phyloP scores from a whole-genome alignment of 2,329 filamentous ascomycete species.

The Penicillium palitans region DNA sequence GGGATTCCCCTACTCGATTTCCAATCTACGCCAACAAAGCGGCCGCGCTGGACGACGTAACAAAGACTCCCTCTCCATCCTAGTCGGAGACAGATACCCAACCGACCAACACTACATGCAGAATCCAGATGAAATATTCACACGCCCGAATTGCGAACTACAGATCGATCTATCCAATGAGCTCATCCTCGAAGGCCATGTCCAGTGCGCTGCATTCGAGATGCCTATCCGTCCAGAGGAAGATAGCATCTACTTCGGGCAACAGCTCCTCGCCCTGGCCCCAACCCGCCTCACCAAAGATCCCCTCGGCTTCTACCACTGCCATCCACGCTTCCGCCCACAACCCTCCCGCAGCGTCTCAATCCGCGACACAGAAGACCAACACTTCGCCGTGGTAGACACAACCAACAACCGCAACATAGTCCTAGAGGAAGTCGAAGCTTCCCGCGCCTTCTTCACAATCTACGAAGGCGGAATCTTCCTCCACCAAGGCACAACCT shows the following conservation, averaged over 20 bases:
- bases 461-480: slow-evolving; percentile 97
- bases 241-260: slow-evolving; percentile 77
- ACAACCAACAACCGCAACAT: slow-evolving; percentile 75
- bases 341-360: slow-evolving; percentile 78
- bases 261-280: slow-evolving; percentile 69
- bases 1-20: slow-evolving; percentile 93
- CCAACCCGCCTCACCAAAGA: slow-evolving; percentile 72
- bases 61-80: slow-evolving; percentile 85
- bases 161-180: slow-evolving; percentile 92
- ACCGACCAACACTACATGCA: slow-evolving; percentile 97
- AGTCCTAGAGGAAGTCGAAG: slow-evolving; percentile 93
- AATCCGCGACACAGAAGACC: slow-evolving; percentile 85
- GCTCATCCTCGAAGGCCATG: slow-evolving; percentile 85
- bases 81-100: slow-evolving; percentile 85
- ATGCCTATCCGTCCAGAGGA: slow-evolving; percentile 82
- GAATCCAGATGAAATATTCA: slow-evolving; percentile 89
- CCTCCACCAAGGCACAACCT: slow-evolving; percentile 90
- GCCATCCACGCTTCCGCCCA: slow-evolving; percentile 83
- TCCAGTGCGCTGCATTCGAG: slow-evolving; percentile 93
- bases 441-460: slow-evolving; percentile 90
- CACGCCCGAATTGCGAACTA: slow-evolving; percentile 81
- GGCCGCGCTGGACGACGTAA: slow-evolving; percentile 89
- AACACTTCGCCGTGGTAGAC: slow-evolving; percentile 93
- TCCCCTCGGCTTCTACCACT: slow-evolving; percentile 81
- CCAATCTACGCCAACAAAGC: slow-evolving; percentile 91